Base-by-base conservation (phyloP, 768 basidiomycete genomes). In the Amanita pseudoporphyria region DNA sequence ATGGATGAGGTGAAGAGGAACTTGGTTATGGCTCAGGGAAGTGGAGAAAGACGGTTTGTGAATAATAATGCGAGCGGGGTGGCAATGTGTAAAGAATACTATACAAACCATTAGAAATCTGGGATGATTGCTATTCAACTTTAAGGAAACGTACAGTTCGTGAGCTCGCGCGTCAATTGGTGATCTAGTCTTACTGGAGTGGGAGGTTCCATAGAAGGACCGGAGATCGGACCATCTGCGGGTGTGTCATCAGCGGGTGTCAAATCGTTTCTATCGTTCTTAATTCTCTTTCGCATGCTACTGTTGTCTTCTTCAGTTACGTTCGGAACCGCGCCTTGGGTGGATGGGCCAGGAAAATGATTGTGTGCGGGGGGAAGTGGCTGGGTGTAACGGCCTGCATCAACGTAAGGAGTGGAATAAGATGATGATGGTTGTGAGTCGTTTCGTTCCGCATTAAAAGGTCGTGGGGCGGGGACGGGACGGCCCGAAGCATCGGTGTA, bases 21-120 rank as follows among this genome's bases (percentile, higher is more conserved):
- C 74, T 50, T 74, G 72, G 55, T 81, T 80, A 53, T 78, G 77
- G 49, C 77, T 76, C 6, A 91, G 75, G 28, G 76, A 71, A 1
- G 79, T 71, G 19, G 81, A 71, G 57, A 91, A 91, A 6, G 82
- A 79, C 18, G 88, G 82, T 46, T 85, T 85, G 64, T 91, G 88
- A 40, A 91, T 76, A 53, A 89, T 72, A 56, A 81, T 73, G 32
- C 83, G 78, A 53, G 81, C 78, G 19, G 87, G 87, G 59, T 89
- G 84, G 56, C 82, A 83, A 61, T 85, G 84, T 21, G 87, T 74
- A 62, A 90, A 89, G 64, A 89, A 89, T 9, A 89, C 87, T 89
- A 57, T 35, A 43, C 45, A 36, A 31, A 43, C 49, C 54, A 40
- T 58, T 9, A 45, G 41, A 14, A 35, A 16, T 36, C 45, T n/a